phyloP scores from a whole-genome alignment of 2,329 filamentous ascomycete species.

The Fusarium sp. region DNA sequence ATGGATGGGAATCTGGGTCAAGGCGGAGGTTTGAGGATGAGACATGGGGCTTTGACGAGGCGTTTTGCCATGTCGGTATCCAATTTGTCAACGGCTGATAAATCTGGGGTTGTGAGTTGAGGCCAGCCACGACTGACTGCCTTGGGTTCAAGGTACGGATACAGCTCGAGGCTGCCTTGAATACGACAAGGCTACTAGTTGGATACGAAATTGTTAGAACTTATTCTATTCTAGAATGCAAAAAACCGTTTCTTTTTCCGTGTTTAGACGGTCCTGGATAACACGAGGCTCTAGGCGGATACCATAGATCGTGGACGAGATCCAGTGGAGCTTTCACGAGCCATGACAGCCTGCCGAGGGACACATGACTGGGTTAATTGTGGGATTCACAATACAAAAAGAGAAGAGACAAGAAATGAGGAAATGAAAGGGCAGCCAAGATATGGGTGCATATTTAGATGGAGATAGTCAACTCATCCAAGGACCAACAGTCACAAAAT shows the following conservation, averaged over 20 bases:
- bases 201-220: no score
- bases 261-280: background rate
- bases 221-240: no score
- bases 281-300: conserved; percentile 11
- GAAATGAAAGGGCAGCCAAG: background rate
- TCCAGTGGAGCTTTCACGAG: conserved; percentile 19
- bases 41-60: background rate
- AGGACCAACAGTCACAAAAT: background rate
- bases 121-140: background rate
- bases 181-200: background rate
- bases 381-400: background rate
- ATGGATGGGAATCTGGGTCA: background rate
- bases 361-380: background rate
- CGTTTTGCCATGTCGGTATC: background rate
- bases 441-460: background rate
- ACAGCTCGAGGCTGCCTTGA: conserved; percentile 1
- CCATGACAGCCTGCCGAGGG: background rate
- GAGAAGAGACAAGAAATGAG: background rate
- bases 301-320: conserved; percentile 11
- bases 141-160: background rate
- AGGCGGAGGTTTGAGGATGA: background rate
- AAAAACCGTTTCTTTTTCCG: background rate
- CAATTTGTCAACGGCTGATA: background rate
- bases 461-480: background rate
- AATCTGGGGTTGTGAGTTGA: background rate